Evolutionary conservation across 1,284 basidiomycete genomes (phyloP), one percentile per base, ranked within the genome.

Genomic region (Hemileia vastatrix): DNA sequence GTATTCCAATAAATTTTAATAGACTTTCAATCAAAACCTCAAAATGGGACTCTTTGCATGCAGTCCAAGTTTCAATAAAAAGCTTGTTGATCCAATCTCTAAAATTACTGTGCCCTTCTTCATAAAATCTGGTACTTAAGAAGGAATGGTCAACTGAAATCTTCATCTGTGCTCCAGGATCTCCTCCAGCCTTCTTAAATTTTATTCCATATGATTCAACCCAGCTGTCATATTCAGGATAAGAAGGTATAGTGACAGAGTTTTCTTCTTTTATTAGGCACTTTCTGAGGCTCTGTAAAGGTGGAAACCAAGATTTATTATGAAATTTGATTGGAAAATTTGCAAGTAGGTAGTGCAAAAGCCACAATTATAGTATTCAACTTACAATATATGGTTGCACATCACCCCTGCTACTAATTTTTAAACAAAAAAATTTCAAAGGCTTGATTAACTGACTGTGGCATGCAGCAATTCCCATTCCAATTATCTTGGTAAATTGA

Each of bases 61-160:
- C 93, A 64, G 90, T 83, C 91, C 92, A 98, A 1, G 91, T 88
- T 0, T 91, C 92, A 74, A 86, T 86, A 44, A 98, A 81, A 4
- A 98, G 81, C 72, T 97, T 93, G 73, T 97, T 94, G 54, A 97
- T 80, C 94, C 94, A 98, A 21, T 87, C 88, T 59, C 94, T 87
- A 80, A 97, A 97, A 51, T 70, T 70, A 64, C 84, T 81, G 48
- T 96, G 77, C 8, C 86, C 87, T 74, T 97, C 94, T 72, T 86
- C 91, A 72, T 96, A 78, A 78, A 97, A 97, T 0, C 90, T 84
- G 32, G 96, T 86, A 0, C 94, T 95, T 74, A 97, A 97, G 66
- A 87, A 94, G 64, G 93, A 91, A 75, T 96, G 94, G 77, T 95
- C 92, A 43, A 95, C 86, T 74, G 91, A 95, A 67, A 95, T 65